Percentiles rank a stretch among this genome's conserved stretches.
phyloP scores from a whole-genome alignment of 768 basidiomycete genomes.

The Mrakia blollopis region DNA sequence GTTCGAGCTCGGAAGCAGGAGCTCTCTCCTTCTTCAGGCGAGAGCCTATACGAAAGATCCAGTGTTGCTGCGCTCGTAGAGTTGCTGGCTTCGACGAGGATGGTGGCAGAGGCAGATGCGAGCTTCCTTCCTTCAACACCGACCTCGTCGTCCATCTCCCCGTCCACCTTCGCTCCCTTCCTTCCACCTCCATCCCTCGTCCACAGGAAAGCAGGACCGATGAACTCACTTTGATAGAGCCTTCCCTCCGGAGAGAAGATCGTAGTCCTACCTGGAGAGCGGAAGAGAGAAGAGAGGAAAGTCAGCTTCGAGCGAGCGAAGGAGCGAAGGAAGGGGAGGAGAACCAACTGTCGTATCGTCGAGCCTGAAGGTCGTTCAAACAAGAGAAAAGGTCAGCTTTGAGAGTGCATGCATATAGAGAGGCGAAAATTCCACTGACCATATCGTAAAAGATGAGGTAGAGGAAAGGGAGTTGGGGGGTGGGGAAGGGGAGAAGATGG shows the following conservation, averaged over 20 bases:
- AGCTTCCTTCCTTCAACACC: not conserved
- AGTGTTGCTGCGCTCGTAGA: not conserved
- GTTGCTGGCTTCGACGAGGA: no score
- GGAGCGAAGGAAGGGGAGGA: constrained; percentile 20
- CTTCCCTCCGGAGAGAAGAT: constrained; percentile 99
- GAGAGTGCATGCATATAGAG: not conserved
- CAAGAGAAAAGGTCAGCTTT: not conserved
- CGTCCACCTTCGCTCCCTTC: not conserved
- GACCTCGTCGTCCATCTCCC: not conserved
- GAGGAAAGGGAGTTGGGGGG: not conserved
- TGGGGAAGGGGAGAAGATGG: not conserved
- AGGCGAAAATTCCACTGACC: not conserved
- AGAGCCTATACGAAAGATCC: not conserved
- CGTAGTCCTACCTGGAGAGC: constrained; percentile 60
- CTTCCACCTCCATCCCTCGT: not conserved
- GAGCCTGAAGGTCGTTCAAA: constrained; percentile 54
- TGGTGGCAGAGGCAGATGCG: not conserved
- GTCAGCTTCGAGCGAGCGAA: constrained; percentile 34
- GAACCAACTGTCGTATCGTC: constrained; percentile 87
- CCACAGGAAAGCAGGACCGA: not conserved
- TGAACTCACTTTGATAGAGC: constrained; percentile 81
- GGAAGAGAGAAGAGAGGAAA: not conserved
- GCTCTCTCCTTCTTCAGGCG: no score
- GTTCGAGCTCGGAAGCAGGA: no score
- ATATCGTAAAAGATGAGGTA: not conserved